Base-by-base conservation (phyloP, 345 rosid species). In the Murraya paniculata region DNA sequence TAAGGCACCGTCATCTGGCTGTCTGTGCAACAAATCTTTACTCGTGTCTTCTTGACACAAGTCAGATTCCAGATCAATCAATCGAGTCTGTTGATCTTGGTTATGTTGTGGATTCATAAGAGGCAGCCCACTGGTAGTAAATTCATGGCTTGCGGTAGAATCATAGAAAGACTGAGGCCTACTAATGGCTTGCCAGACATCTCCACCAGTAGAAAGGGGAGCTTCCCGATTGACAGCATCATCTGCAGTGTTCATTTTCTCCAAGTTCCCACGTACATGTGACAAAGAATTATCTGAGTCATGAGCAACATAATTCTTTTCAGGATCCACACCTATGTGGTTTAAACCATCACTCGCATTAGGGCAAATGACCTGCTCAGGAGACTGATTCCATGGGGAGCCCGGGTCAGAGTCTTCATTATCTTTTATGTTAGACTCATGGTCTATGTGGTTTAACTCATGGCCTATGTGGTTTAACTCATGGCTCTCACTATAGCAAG, bases 161-260 rank as follows among this genome's bases (percentile, higher is more conserved):
- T 73, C 85, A 82, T 86, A 88, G 81, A 79, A 88, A 50, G 91
- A 64, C 38, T 81, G 86, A 28, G 86, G 77, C 85, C 85, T 71
- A 83, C 80, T 86, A 78, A 80, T 85, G 59, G 82, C 77, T 31
- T 92, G 91, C 95, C 93, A 96, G 59, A 88, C 86, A 83, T 86
- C 87, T 79, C 85, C 87, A 71, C 84, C 74, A 69, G 93, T 82
- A 74, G 89, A 79, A 75, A 83, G 82, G 13, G 84, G 86, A 83
- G 78, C 83, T 75, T 80, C 91, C 76, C 81, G 91, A 76, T 77
- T 79, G 48, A 79, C 79, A 65, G 89, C 71, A 77, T 79, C 81
- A 82, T 86, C 82, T 35, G 78, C 86, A 77, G 69, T 72, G 69
- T 84, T 89, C 80, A 80, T 78, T 80, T 84, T 78, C 65, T 78